Evolutionary conservation across 164 flowering plant species (phyloP).

Genomic region (Protea cynaroides): DNA sequence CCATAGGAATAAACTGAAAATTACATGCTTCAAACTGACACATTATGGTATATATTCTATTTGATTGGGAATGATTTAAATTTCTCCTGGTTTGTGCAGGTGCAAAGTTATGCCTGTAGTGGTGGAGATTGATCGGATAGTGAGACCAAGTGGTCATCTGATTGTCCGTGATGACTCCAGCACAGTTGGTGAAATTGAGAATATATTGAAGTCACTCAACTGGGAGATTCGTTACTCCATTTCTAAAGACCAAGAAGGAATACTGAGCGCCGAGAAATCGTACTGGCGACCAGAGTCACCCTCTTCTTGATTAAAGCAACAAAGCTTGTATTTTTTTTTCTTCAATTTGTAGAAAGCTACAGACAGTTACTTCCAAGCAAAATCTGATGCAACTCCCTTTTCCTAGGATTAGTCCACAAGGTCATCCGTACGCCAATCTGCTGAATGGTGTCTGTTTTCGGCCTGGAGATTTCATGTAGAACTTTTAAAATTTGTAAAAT

Average conservation of each 20-base stretch:
- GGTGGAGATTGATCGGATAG: conserved; percentile 75
- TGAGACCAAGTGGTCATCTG: conserved; percentile 78
- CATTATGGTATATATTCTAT: neutral
- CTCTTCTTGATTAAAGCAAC: conserved; percentile 25
- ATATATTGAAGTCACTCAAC: conserved; percentile 61
- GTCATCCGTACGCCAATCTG: too few relatives aligned
- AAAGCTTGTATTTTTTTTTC: neutral
- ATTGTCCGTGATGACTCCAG: conserved; percentile 69
- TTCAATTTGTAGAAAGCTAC: conserved; percentile 9
- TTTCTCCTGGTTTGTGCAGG: conserved; percentile 26
- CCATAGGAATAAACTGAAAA: too few relatives aligned
- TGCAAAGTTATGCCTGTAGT: conserved; percentile 58
- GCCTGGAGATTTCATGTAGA: too few relatives aligned
- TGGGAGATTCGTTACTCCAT: conserved; percentile 76
- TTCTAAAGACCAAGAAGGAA: conserved; percentile 60
- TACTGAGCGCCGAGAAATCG: conserved; percentile 71
- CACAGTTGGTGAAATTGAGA: conserved; percentile 53
- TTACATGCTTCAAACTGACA: neutral
- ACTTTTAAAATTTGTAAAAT: too few relatives aligned
- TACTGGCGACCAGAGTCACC: conserved; percentile 53
- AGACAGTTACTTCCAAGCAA: neutral
- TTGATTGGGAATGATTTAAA: neutral
- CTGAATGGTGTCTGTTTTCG: too few relatives aligned
- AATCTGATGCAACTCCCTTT: neutral
- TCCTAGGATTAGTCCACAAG: neutral